Conservation (phyloP, 495 filamentous ascomycete genomes). For the Delitschia confertaspora region DNA sequence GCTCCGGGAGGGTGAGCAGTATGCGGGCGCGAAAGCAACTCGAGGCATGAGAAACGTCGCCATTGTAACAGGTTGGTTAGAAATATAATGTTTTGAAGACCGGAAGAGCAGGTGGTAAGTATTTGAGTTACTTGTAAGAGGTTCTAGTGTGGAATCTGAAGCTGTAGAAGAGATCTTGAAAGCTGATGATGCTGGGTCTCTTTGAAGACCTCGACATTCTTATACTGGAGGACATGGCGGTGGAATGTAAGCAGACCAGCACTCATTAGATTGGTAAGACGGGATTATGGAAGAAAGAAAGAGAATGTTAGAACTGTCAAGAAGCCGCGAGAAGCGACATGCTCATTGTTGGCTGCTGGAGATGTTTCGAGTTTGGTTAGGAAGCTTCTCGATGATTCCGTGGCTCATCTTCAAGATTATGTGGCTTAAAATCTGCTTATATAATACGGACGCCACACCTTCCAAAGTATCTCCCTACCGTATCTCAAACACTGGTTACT, state of each 20-base stretch:
- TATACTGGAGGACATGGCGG: conserved; percentile 20
- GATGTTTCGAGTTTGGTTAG: conserved; percentile 10
- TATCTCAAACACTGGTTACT: neutral
- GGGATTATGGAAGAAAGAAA: too few species aligned
- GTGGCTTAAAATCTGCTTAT: neutral
- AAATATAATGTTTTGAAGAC: conserved; percentile 1
- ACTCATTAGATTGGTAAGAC: conserved; percentile 1
- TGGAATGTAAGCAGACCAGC: conserved; percentile 8
- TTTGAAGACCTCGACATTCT: neutral
- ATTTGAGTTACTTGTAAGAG: conserved; percentile 5
- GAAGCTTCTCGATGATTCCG: conserved; percentile 3
- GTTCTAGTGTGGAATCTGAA: conserved; percentile 9
- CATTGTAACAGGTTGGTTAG: conserved; percentile 16
- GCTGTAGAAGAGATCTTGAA: conserved; percentile 11
- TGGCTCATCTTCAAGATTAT: conserved; percentile 12
- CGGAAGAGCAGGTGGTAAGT: conserved; percentile 4
- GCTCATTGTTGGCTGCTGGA: too few species aligned
- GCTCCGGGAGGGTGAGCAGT: conserved; percentile 9
- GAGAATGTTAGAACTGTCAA: conserved; percentile 17
- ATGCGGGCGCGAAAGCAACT: conserved; percentile 12
- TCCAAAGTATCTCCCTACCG: neutral
- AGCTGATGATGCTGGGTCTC: conserved; percentile 6
- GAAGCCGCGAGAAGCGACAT: conserved; percentile 1
- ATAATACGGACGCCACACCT: conserved; percentile 5
- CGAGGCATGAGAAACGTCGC: conserved; percentile 22